These are phyloP conservation scores for Astraeus odoratus DNA, from an alignment of 768 basidiomycete genomes.

Conservation along the genomic window DNA sequence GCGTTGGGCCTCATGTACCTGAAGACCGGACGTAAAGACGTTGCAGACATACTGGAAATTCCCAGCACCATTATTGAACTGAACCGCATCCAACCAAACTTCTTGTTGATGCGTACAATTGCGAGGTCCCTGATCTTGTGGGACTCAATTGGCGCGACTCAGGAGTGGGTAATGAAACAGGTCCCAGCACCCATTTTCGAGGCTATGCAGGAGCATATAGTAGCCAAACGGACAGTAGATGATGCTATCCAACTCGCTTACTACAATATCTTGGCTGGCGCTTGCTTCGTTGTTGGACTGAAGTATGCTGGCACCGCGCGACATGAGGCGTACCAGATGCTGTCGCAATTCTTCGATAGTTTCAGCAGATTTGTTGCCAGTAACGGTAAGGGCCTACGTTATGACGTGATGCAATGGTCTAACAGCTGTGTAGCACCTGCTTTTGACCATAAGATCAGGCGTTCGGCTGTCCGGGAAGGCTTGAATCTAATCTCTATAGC, in stretches of 20 bases:
- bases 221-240: conserved; percentile 43
- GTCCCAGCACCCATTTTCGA: conserved; percentile 61
- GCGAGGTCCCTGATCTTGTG: conserved; percentile 81
- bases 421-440: conserved; percentile 45
- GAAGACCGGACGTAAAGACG: conserved; percentile 72
- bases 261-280: conserved; percentile 85
- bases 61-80: conserved; percentile 76
- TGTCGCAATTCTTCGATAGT: conserved; percentile 76
- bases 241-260: conserved; percentile 83
- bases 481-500: conserved; percentile 83
- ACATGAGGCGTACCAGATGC: conserved; percentile 78
- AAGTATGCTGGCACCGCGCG: conserved; percentile 94
- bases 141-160: conserved; percentile 64
- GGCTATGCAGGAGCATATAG: conserved; percentile 47
- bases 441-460: conserved; percentile 85
- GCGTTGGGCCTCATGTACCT: conserved; percentile 93
- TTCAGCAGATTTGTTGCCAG: conserved; percentile 67
- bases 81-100: conserved; percentile 82
- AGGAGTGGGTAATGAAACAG: conserved; percentile 66
- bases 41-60: conserved; percentile 79
- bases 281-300: conserved; percentile 85
- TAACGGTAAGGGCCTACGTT: conserved; percentile 44
- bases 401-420: conserved; percentile 1
- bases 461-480: conserved; percentile 81
- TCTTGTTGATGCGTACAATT: conserved; percentile 77